phyloP scores from a whole-genome alignment of 2,329 filamentous ascomycete species.

The Stachybotrys elegans region DNA sequence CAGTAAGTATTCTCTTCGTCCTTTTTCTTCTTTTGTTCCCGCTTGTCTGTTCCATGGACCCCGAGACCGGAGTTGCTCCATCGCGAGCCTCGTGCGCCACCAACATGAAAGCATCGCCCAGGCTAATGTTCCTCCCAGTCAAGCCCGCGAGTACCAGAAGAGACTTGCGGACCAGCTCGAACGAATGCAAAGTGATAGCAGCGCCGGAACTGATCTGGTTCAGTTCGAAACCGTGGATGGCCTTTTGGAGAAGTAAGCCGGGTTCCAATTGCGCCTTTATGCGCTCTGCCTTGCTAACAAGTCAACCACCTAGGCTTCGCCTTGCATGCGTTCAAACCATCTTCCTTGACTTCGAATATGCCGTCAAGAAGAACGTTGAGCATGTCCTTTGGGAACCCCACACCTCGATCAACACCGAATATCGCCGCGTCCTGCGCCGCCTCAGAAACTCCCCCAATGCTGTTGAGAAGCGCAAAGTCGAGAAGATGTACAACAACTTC shows the following conservation, averaged over 20 bases:
- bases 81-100: neutral
- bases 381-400: constrained; percentile 74
- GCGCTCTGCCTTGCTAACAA: no score
- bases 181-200: constrained; percentile 30
- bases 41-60: no score
- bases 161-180: constrained; percentile 38
- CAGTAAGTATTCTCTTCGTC: constrained; percentile 25
- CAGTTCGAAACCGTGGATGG: constrained; percentile 40
- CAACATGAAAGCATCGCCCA: no score
- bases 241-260: constrained; percentile 35
- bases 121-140: constrained; percentile 19
- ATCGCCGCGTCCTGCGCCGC: constrained; percentile 62
- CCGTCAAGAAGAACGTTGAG: constrained; percentile 60
- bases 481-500: constrained; percentile 77
- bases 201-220: constrained; percentile 30
- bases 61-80: no score
- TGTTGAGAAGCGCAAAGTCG: constrained; percentile 68
- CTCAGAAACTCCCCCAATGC: constrained; percentile 46
- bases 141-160: constrained; percentile 38
- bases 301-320: constrained; percentile 51
- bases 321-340: constrained; percentile 66
- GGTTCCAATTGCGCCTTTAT: constrained; percentile 5
- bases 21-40: no score
- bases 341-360: constrained; percentile 66
- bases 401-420: constrained; percentile 70